Evolutionary conservation across 768 basidiomycete genomes (phyloP), one percentile per base, ranked within the genome.

Genomic region (Psilocybe subaeruginosa): DNA sequence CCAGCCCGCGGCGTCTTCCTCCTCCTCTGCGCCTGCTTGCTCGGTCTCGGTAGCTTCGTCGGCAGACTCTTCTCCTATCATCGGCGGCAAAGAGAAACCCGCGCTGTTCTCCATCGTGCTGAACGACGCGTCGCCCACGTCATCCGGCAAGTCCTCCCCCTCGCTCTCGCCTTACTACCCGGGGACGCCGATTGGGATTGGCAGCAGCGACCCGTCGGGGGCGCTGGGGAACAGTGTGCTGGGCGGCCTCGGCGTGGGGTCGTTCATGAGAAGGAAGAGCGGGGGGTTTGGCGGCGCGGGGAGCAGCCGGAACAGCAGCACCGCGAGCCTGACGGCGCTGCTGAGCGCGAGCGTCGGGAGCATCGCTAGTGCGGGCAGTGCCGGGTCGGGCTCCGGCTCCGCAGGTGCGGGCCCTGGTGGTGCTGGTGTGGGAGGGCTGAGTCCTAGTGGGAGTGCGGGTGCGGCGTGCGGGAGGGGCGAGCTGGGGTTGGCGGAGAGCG

Each of bases 1-100:
- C 76, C 89, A 90, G 66, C 90, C 89, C 1, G 65, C 79, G 30
- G 65, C 69, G 69, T 72, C 59, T 66, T 59, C 74, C 48, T 71
- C 69, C 23, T 70, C 77, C 8, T 75, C 74, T 47, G 68, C 68
- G 4, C 62, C 69, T 16, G 69, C 68, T 9, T 45, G 59, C 9
- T 51, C 60, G 6, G 19, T 19, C n/a, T 16, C 43, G 0, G 47
- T 11, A 0, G 8, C 46, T 3, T 57, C 56, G 3, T 57, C 54
- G 2, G 17, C 23, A 3, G 29, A 41, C 5, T 16, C n/a, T 3
- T 55, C 56, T 1, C 46, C 56, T 0, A 9, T 57, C 3, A 1
- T 46, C 35, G 17, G 29, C 14, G 39, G 53, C 3, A 58, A 56
- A 39, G 59, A 66, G 35, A 61, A 64, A 27, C 55, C 59, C 17